phyloP scores from a whole-genome alignment of 2,329 filamentous ascomycete species.

The Zymoseptoria pseudotritici region DNA sequence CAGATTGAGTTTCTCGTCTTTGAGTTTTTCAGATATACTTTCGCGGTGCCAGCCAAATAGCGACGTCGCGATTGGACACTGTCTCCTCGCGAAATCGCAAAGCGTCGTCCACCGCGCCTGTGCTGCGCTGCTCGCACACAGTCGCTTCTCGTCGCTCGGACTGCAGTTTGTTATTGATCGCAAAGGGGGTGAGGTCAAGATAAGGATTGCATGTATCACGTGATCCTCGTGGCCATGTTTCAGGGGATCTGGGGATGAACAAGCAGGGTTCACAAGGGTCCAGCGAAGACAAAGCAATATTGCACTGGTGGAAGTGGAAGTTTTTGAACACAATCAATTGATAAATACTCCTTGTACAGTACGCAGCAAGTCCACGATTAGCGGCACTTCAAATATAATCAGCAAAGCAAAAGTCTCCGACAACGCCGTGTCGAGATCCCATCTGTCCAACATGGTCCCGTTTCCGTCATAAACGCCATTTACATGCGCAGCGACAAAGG shows the following conservation, averaged over 20 bases:
- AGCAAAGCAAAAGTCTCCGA: neutral
- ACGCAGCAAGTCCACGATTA: slow-evolving; percentile 13
- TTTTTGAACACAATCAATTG: neutral
- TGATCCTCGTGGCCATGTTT: neutral
- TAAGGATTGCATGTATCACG: neutral
- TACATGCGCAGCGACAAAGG: slow-evolving; percentile 8
- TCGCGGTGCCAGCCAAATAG: neutral
- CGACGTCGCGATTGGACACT: neutral
- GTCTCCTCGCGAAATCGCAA: no score
- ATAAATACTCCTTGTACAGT: neutral
- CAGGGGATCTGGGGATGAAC: neutral
- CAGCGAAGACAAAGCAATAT: neutral
- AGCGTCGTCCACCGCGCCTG: no score
- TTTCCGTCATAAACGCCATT: slow-evolving; percentile 9
- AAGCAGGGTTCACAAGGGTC: neutral
- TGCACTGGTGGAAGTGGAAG: neutral
- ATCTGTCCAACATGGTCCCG: slow-evolving; percentile 6
- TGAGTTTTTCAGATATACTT: neutral
- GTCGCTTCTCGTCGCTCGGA: no score
- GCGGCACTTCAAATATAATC: slow-evolving; percentile 14
- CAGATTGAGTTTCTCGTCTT: neutral
- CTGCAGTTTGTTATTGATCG: no score
- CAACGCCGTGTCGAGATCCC: slow-evolving; percentile 1
- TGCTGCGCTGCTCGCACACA: no score
- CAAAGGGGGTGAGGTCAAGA: neutral